A percentile compares a stretch with the other conserved stretches of the same genome.
phyloP scores from a whole-genome alignment of 23 red algal genomes.

The Cyanidium caldarium region DNA sequence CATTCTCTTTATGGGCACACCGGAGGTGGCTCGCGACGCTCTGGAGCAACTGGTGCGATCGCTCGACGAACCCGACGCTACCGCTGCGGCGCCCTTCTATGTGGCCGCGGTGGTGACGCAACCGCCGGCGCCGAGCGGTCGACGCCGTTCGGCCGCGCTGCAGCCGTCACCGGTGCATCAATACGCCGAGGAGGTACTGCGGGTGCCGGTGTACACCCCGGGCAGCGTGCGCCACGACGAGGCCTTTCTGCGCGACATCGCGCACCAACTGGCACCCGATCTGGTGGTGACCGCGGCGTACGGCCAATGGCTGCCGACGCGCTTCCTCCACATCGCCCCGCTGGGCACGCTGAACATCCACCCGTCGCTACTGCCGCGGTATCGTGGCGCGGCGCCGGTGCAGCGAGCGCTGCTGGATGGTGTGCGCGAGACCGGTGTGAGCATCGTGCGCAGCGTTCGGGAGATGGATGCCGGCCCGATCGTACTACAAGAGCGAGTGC shows the following conservation, averaged over 20 bases:
- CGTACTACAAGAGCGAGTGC: conserved; percentile 19
- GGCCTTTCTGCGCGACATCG: conserved; percentile 28
- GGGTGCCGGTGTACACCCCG: conserved; percentile 48
- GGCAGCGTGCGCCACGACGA: conserved; percentile 10
- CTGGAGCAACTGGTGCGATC: conserved; percentile 9
- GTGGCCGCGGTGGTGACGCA: conserved; percentile 65
- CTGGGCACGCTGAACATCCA: conserved; percentile 92
- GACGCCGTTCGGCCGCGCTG: conserved; percentile 13
- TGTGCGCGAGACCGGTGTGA: conserved; percentile 46
- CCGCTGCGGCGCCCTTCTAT: not conserved
- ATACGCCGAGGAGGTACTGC: conserved; percentile 25
- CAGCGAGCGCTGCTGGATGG: conserved; percentile 64
- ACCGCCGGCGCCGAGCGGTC: conserved; percentile 26
- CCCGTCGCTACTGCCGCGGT: conserved; percentile 65
- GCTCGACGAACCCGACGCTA: not conserved
- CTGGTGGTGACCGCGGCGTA: conserved; percentile 82
- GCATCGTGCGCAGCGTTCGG: conserved; percentile 44
- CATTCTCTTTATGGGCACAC: conserved; percentile 68
- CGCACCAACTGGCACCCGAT: conserved; percentile 29
- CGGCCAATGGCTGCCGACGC: conserved; percentile 60
- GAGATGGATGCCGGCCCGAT: conserved; percentile 95
- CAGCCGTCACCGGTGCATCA: conserved; percentile 44
- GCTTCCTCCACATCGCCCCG: conserved; percentile 60
- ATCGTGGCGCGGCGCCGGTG: conserved; percentile 89
- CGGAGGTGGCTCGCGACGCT: conserved; percentile 27